phyloP scores from a whole-genome alignment of 441 rosid species.

The Syzygium syzygioides region DNA sequence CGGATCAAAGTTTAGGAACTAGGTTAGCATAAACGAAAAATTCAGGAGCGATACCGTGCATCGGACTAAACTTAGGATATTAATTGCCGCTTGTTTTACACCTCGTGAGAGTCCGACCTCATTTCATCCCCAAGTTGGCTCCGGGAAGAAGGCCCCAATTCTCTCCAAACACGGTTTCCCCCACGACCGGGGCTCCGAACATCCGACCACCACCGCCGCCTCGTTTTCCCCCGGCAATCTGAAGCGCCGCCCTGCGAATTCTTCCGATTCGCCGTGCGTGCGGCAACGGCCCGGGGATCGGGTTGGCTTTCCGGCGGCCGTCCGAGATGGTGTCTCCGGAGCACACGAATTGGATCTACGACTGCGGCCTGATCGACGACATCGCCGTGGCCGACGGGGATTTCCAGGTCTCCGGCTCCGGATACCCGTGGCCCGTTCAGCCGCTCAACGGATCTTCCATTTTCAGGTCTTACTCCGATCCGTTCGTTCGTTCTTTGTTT shows the following conservation, averaged over 20 bases:
- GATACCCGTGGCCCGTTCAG: slow-evolving; percentile 67
- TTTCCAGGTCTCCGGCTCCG: slow-evolving; percentile 51
- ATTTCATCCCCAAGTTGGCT: not conserved
- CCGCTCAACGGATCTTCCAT: slow-evolving; percentile 44
- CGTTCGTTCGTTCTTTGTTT: not conserved
- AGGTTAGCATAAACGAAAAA: not conserved
- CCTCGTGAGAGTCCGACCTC: not conserved
- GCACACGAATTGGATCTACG: slow-evolving; percentile 64
- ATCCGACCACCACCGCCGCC: not conserved
- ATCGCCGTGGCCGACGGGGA: slow-evolving; percentile 47
- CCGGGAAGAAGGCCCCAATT: not conserved
- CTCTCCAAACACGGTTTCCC: not conserved
- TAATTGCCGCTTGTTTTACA: not conserved
- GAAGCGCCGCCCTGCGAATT: not conserved
- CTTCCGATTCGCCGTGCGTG: not conserved
- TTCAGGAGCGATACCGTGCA: fast-evolving
- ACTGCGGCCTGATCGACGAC: slow-evolving; percentile 66
- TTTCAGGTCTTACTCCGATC: slow-evolving; percentile 30
- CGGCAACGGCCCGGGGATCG: not conserved
- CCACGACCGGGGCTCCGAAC: not conserved
- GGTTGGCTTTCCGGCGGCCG: not conserved
- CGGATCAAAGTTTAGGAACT: fast-evolving
- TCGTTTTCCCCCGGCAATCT: not conserved
- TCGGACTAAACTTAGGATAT: not conserved
- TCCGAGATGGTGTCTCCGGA: slow-evolving; percentile 67